Base-by-base conservation (phyloP, 176 grass and related monocot genomes). In the Tuctoria greenei region DNA sequence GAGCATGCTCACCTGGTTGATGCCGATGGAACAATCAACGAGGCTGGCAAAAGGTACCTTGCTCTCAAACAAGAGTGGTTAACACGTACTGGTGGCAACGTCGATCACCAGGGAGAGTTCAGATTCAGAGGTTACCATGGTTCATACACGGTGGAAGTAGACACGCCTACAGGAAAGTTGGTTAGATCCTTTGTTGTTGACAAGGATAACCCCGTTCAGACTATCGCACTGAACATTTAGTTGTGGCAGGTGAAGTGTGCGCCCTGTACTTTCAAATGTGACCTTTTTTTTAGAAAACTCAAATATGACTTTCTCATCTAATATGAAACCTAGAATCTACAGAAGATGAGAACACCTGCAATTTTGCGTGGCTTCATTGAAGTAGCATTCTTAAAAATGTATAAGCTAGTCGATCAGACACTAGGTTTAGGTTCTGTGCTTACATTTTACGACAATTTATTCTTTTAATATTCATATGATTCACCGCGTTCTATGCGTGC, bases 41-140 rank as follows among this genome's bases (percentile, higher is more conserved):
- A 98, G 74, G 87, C 95, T 12, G 95, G 95, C 49, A 91, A 47
- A 72, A 87, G 91, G 75, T 98, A 89, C 63, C 82, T 98, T 72
- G 95, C 89, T 40, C 75, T 98, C 21, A 98, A 92, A 77, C 79
- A 93, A 50, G 95, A 98, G 82, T 98, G 95, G 95, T 8, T 98
- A 70, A 89, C 91, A 7, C 38, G 69, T 47, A 77, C 56, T 6
- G 75, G 74, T 21, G 86, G 95, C 7, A 74, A 43, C 31, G 71
- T 92, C 8, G 44, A 84, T 83, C 52, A 9, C 12, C 59, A 64
- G 4, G 88, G 89, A 17, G 87, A 91, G 82, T 92, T 90, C 37
- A 91, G 40, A 26, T 98, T 98, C 64, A 90, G 95, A 86, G 95
- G 91, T 24, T 98, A 92, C 61, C 86, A 90, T 65, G 95, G 95